phyloP scores from a whole-genome alignment of 768 basidiomycete genomes.

The Serendipita sp. region DNA sequence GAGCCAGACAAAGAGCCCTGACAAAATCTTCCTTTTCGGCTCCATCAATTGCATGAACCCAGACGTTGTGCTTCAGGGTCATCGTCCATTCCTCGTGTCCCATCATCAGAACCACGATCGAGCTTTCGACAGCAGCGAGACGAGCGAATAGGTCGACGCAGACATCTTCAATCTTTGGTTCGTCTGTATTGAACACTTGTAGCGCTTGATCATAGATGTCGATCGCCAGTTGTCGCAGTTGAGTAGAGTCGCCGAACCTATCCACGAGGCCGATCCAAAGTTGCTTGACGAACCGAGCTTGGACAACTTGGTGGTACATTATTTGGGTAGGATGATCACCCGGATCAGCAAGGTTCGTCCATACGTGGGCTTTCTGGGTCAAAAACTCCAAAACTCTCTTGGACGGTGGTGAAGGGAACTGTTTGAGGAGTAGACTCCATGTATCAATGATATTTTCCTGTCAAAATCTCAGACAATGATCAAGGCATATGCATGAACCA shows the following conservation, averaged over 20 bases:
- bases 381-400: not conserved
- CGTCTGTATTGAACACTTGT: not conserved
- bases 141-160: not conserved
- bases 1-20: not conserved
- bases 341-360: not conserved
- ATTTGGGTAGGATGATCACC: not conserved
- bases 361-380: not conserved
- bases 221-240: not conserved
- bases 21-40: not conserved
- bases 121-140: not conserved
- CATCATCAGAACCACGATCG: not conserved
- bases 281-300: not conserved
- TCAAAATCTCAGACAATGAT: not conserved
- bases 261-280: not conserved
- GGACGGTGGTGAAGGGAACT: not conserved
- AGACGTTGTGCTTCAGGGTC: not conserved
- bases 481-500: no score
- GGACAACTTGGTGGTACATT: not conserved
- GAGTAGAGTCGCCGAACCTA: not conserved
- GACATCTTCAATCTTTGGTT: not conserved
- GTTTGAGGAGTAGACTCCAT: not conserved
- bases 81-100: not conserved
- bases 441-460: not conserved
- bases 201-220: not conserved
- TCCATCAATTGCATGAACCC: not conserved